Percentiles rank a stretch among this genome's conserved stretches.
Evolutionary conservation across 176 grass and related monocot species (phyloP).

Genomic region (Tillandsia fasciculata): DNA sequence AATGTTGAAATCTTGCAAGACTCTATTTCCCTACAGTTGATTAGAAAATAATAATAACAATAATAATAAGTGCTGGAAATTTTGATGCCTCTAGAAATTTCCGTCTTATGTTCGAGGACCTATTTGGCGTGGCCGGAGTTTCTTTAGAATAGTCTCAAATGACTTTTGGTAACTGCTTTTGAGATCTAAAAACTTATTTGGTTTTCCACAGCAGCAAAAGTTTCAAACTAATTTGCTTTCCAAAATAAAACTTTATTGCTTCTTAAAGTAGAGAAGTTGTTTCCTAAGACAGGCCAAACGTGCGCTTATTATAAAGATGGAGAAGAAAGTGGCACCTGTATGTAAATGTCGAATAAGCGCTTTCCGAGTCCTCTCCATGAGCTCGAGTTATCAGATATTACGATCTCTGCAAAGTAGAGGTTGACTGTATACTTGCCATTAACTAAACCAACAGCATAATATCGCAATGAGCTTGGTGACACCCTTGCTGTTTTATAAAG

Average conservation of each 20-base stretch:
- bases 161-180: no score
- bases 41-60: background rate
- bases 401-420: slow-evolving; percentile 55
- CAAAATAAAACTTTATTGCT: no score
- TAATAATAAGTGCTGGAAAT: background rate
- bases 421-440: slow-evolving; percentile 29
- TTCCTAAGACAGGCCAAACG: background rate
- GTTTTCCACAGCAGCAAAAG: no score
- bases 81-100: background rate
- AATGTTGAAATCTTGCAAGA: slow-evolving; percentile 10
- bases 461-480: slow-evolving; percentile 32
- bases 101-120: no score
- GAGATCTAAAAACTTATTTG: no score
- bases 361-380: slow-evolving; percentile 20
- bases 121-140: no score
- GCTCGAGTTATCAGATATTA: slow-evolving; percentile 16
- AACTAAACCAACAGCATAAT: slow-evolving; percentile 32
- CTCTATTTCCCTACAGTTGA: background rate
- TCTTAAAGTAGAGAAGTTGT: no score
- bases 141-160: no score
- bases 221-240: no score
- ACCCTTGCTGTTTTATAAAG: slow-evolving; percentile 44
- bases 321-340: slow-evolving; percentile 14
- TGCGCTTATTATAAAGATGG: background rate
- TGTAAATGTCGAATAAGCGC: slow-evolving; percentile 48